Evolutionary conservation across 495 filamentous ascomycete genomes (phyloP), one percentile per base, ranked within the genome.

Genomic region (Neurospora sp.): DNA sequence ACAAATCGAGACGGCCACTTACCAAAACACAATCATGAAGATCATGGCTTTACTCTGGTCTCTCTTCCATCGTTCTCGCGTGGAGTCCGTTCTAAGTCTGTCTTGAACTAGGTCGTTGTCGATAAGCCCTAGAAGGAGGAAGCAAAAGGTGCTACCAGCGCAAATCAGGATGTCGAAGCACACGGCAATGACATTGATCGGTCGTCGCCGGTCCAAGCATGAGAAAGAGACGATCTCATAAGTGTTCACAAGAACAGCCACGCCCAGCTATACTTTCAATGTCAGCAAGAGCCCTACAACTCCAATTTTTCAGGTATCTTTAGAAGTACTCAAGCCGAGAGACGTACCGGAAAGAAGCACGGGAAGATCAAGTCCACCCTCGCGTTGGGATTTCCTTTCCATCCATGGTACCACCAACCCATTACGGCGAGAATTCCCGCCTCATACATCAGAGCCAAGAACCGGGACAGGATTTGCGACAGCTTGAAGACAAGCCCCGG

Each of bases 21-120:
- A 80, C 79, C 73, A 73, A 46, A 79, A 78, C 0, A 78, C 76
- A 71, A 79, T 73, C 75, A 80, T 80, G 11, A 79, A 79, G 31
- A 79, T 75, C 79, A 80, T 80, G 20, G 69, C 74, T 23, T 74
- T 79, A 12, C 48, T 74, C 59, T 78, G 73, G 62, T 80, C 78
- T 0, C 11, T 16, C 6, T 38, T 73, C 79, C 78, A 80, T 16
- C 7, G 18, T 10, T 39, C 69, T 18, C 71, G 54, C 12, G 31
- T 35, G 12, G 42, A 54, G 6, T 37, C 12, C 18, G 46, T 66
- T 37, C 54, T 35, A 14, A 66, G 54, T 27, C 31, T 31, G 54
- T 66, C 54, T 35, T 66, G 23, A 9, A 66, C 54, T 16, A 7
- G 54, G 6, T 16, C 27, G 54, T 66, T 66, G 11, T 77, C 72